phyloP scores from a whole-genome alignment of 441 rosid genomes.

The Omphalea diandra region DNA sequence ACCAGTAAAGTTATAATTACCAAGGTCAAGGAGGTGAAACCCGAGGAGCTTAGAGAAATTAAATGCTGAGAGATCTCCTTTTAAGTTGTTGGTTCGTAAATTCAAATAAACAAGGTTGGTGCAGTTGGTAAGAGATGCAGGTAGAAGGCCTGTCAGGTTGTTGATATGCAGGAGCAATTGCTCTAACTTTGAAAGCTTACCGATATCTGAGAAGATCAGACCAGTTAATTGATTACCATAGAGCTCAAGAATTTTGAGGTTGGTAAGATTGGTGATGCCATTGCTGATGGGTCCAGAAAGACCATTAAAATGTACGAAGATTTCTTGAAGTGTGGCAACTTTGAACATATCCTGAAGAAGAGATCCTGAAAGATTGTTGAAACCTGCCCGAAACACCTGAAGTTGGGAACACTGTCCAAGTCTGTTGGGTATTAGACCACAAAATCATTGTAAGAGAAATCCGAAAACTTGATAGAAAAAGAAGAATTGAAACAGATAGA shows the following conservation, averaged over 20 bases:
- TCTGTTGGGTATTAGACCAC: conserved; percentile 41
- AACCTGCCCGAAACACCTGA: conserved; percentile 55
- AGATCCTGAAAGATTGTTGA: conserved; percentile 56
- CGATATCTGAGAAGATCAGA: background rate
- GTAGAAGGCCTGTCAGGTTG: conserved; percentile 3
- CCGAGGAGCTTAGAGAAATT: conserved; percentile 39
- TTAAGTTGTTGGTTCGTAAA: conserved; percentile 45
- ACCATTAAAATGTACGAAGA: conserved; percentile 43
- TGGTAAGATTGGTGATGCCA: conserved; percentile 32
- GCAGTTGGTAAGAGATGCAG: conserved; percentile 33
- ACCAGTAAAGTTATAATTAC: conserved; percentile 66
- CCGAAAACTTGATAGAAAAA: conserved; percentile 35
- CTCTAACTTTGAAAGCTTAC: conserved; percentile 2
- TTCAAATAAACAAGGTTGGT: conserved; percentile 41
- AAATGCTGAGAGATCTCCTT: conserved; percentile 31
- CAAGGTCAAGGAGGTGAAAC: conserved; percentile 62
- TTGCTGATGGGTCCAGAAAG: conserved; percentile 51
- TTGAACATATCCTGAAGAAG: conserved; percentile 51
- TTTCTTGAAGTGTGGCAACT: conserved; percentile 38
- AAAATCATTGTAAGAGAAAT: conserved; percentile 57
- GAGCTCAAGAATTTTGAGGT: conserved; percentile 19
- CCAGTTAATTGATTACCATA: conserved; percentile 10
- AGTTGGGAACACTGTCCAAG: conserved; percentile 50
- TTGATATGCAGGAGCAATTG: conserved; percentile 4
- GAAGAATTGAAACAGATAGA: conserved; percentile 45